Base-by-base conservation (phyloP, 176 grass and related monocot species). In the Alloteropsis semialata region DNA sequence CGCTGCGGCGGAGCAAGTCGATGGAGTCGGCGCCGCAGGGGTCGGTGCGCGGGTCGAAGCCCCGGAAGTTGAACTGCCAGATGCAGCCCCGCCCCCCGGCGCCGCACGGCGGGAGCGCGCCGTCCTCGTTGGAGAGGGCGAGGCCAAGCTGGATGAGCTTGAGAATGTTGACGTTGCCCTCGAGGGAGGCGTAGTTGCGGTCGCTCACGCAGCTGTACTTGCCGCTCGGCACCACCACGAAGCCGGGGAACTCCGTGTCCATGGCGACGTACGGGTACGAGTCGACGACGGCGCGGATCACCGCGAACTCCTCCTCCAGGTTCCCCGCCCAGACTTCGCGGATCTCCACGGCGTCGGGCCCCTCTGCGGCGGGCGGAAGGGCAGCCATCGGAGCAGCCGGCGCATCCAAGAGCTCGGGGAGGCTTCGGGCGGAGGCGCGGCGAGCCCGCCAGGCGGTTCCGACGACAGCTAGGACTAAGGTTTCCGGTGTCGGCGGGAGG, bases 41-140 rank as follows among this genome's bases (percentile, higher is more conserved):
- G 80, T 91, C 91, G 13, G 50, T 58, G 34, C 72, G 72, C 45
- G 83, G 80, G 48, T 93, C 57, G 81, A 97, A 97, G 32, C 90
- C 94, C 30, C 86, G 51, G 61, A 97, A 97, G 82, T 97, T 97
- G 84, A 97, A 97, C 91, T 97, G 94, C 94, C 94, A 97, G 14
- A 85, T 75, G 73, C 94, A 93, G 61, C 54, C 43, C 4, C 84
- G 77, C 0, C 38, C 84, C 0, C 43, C 79, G 0, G 69, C 79
- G 49, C 91, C 94, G 51, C 78, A 33, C 6, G 46, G 65, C 3
- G 94, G 94, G 43, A 97, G 74, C 39, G 45, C 85, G 53, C 94
- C 94, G 3, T n/a, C 34, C 38, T 80, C 62, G 88, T 93, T 74
- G 27, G 89, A 83, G 94, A 97, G 88, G 54, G 81, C 78, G 72